A percentile compares a stretch with the other conserved stretches of the same genome.
These are phyloP conservation scores for Hortaea werneckii DNA, from an alignment of 2,329 filamentous ascomycete genomes.

Conservation along the genomic window DNA sequence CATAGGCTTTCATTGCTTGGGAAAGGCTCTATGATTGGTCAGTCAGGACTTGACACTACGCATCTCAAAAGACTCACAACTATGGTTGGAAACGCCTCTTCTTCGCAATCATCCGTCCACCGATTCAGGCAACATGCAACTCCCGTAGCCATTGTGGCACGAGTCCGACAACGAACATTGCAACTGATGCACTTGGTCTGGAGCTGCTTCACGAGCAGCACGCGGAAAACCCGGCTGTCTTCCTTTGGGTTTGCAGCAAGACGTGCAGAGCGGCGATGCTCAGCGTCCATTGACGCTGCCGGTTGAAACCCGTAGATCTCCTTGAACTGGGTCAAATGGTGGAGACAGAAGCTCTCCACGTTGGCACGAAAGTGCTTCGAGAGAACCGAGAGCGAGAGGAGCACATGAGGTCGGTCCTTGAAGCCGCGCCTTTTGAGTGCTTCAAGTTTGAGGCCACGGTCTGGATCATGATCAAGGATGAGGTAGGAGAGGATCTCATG, in stretches of 20 bases:
- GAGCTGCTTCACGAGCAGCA: background rate
- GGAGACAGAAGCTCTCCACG: slow-evolving; percentile 6
- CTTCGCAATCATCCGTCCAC: too few species aligned
- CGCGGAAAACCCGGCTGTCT: background rate
- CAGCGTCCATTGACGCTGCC: background rate
- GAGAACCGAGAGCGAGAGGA: slow-evolving; percentile 9
- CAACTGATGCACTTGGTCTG: slow-evolving; percentile 2
- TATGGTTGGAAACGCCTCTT: too few species aligned
- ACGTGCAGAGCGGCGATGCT: slow-evolving; percentile 5
- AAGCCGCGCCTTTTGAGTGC: background rate
- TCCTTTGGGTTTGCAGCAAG: slow-evolving; percentile 2
- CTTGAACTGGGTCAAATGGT: slow-evolving; percentile 1
- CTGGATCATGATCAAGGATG: slow-evolving; percentile 9
- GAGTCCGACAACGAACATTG: background rate
- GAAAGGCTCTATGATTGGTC: slow-evolving; percentile 37
- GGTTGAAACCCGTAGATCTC: background rate
- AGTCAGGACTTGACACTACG: too few species aligned
- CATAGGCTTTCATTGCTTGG: slow-evolving; percentile 2
- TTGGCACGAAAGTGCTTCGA: slow-evolving; percentile 5
- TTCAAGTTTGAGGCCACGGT: slow-evolving; percentile 1
- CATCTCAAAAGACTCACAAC: too few species aligned
- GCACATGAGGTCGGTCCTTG: slow-evolving; percentile 5
- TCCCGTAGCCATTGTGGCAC: background rate
- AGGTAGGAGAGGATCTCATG: slow-evolving; percentile 7
- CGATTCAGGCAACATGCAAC: background rate